These are phyloP conservation scores for Salix exigua DNA, from an alignment of 345 rosid genomes.

Conservation along the genomic window DNA sequence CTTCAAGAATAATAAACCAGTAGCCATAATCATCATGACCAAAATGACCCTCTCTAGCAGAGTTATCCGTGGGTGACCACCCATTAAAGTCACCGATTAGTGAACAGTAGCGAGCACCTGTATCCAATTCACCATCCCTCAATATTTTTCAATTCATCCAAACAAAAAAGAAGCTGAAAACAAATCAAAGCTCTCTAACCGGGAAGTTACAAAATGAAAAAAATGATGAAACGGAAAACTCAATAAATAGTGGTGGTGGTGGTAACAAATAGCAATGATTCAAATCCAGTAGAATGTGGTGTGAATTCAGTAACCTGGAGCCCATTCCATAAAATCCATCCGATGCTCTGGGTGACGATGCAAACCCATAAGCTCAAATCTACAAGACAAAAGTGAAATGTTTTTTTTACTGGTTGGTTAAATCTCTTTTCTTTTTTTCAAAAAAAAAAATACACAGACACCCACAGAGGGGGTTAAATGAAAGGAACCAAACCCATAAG, in stretches of 20 bases:
- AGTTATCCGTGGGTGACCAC: constrained; percentile 85
- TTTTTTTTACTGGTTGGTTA: background rate
- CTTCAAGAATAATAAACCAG: constrained; percentile 90
- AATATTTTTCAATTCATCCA: too few relatives aligned
- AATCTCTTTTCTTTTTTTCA: background rate
- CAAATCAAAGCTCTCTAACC: too few relatives aligned
- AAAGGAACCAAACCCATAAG: constrained; percentile 60
- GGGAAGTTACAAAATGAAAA: too few relatives aligned
- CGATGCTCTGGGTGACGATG: constrained; percentile 91
- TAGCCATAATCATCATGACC: constrained; percentile 96
- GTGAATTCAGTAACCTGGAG: constrained; percentile 63
- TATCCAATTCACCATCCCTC: background rate
- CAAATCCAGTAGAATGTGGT: background rate
- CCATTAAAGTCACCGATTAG: constrained; percentile 82
- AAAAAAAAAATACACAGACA: background rate
- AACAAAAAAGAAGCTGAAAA: too few relatives aligned
- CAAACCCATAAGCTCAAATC: constrained; percentile 74
- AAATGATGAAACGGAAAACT: too few relatives aligned
- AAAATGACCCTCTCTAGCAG: constrained; percentile 75
- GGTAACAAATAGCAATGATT: background rate
- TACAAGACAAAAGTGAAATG: constrained; percentile 17
- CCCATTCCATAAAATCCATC: constrained; percentile 93
- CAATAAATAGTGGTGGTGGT: too few relatives aligned
- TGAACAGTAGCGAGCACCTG: constrained; percentile 97
- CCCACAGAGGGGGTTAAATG: background rate